Base-by-base conservation (phyloP, 768 basidiomycete genomes). In the Ramaria sp. region DNA sequence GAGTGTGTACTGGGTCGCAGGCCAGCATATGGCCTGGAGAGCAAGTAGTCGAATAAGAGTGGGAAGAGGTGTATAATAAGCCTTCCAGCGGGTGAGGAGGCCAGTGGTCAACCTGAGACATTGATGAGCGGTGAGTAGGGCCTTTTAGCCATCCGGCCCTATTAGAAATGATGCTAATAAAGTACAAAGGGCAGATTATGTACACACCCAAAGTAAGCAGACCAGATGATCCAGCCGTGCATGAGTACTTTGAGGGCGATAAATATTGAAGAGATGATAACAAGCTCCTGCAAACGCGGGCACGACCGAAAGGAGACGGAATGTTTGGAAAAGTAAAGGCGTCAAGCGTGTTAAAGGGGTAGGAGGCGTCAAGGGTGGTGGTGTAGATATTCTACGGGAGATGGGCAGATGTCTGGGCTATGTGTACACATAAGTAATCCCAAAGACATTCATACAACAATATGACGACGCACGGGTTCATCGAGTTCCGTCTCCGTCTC, bases 1-100 rank as follows among this genome's bases (percentile, higher is more conserved):
- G 33, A 95, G 81, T 1, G 91, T 94, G 39, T 91, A 69, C 62
- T 91, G 88, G 4, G 93, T 96, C 3, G 90, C 85, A 1, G 91
- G 91, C 93, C 93, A 97, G 71, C 94, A 97, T 59, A 98, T 93
- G 17, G 90, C 89, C 67, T 97, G 95, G 0, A 98, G 75, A 0
- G 91, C 94, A 55, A 97, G 77, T 4, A 97, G 82, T 15, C 95
- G 86, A 64, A 96, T 88, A 60, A 97, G 80, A 1, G 93, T 91
- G 4, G 94, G 80, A 27, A 90, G 73, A 0, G 91, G 85, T 0
- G 89, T 79, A 67, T 98, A 98, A 71, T 96, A 95, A 0, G 88
- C 77, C 20, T 84, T 78, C 95, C 95, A 98, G 48, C 95, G 83
- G 31, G 81, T 81, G 24, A 94, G 78, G 0, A 98, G 82, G 11